Evolutionary conservation across 2,329 filamentous ascomycete species (phyloP).

Genomic region (Pyricularia grisea): DNA sequence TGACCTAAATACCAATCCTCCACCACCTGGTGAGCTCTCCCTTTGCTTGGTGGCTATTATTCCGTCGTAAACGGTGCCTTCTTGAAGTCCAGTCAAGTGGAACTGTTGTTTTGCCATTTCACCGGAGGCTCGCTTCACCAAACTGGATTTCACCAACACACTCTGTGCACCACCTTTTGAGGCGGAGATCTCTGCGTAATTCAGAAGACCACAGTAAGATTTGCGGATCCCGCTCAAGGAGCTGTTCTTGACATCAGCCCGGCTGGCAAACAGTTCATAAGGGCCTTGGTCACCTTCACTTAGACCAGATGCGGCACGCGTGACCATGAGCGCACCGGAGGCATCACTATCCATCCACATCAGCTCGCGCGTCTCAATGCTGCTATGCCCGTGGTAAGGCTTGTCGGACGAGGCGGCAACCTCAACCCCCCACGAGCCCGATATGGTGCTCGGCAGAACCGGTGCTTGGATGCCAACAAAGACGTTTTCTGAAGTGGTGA

Average conservation of each 20-base stretch:
- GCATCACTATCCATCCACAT: constrained; percentile 81
- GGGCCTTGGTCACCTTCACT: constrained; percentile 43
- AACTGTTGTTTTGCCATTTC: constrained; percentile 79
- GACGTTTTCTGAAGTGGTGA: constrained; percentile 56
- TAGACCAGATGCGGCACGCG: constrained; percentile 57
- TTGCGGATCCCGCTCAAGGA: constrained; percentile 60
- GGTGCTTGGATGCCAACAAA: constrained; percentile 72
- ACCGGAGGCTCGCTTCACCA: constrained; percentile 59
- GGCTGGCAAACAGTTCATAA: constrained; percentile 69
- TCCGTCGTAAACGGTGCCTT: constrained; percentile 61
- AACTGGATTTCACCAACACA: constrained; percentile 44
- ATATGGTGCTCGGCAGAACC: constrained; percentile 48
- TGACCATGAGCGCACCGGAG: constrained; percentile 68
- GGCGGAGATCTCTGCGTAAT: constrained; percentile 52
- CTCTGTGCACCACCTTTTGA: constrained; percentile 41
- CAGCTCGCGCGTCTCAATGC: constrained; percentile 44
- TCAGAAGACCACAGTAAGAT: constrained; percentile 74
- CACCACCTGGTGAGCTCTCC: constrained; percentile 48
- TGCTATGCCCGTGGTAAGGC: constrained; percentile 60
- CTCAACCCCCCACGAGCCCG: constrained; percentile 67
- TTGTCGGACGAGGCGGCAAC: constrained; percentile 74
- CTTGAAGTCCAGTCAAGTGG: constrained; percentile 66
- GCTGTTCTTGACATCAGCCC: constrained; percentile 44
- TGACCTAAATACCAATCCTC: constrained; percentile 63
- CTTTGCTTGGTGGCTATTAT: constrained; percentile 57